Evolutionary conservation across 2,329 filamentous ascomycete species (phyloP).

Genomic region (Dothideomycetidae sp.): DNA sequence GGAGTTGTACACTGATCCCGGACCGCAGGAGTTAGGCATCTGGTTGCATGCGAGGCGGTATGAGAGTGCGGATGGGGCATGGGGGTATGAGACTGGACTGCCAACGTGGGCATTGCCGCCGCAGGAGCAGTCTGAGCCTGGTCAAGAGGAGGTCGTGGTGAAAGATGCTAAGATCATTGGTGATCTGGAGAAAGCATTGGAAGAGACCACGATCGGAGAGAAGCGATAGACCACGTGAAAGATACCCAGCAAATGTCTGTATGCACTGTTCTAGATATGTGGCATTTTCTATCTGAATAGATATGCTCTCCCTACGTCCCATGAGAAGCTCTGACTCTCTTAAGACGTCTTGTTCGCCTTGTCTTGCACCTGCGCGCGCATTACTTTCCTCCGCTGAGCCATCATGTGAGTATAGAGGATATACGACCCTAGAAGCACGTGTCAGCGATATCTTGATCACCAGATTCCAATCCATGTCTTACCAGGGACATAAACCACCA

Average conservation of each 20-base stretch:
- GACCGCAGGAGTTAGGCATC: constrained; percentile 75
- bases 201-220: constrained; percentile 2
- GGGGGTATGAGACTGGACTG: constrained; percentile 75
- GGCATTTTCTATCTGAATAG: no score
- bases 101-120: constrained; percentile 82
- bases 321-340: background rate
- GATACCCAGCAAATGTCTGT: background rate
- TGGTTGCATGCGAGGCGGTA: constrained; percentile 90
- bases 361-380: constrained; percentile 45
- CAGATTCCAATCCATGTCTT: constrained; percentile 23
- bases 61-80: constrained; percentile 65
- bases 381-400: constrained; percentile 66
- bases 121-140: constrained; percentile 34
- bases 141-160: constrained; percentile 2
- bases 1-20: constrained; percentile 84
- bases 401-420: constrained; percentile 93
- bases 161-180: constrained; percentile 5
- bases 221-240: background rate
- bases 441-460: constrained; percentile 11
- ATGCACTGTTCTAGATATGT: no score
- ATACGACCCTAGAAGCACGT: constrained; percentile 47
- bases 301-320: background rate
- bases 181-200: constrained; percentile 5
- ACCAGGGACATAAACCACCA: constrained; percentile 71
- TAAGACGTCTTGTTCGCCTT: constrained; percentile 14